These are phyloP conservation scores for Nicotiana undulata DNA, from an alignment of 257 asterid genomes.

Conservation along the genomic window DNA sequence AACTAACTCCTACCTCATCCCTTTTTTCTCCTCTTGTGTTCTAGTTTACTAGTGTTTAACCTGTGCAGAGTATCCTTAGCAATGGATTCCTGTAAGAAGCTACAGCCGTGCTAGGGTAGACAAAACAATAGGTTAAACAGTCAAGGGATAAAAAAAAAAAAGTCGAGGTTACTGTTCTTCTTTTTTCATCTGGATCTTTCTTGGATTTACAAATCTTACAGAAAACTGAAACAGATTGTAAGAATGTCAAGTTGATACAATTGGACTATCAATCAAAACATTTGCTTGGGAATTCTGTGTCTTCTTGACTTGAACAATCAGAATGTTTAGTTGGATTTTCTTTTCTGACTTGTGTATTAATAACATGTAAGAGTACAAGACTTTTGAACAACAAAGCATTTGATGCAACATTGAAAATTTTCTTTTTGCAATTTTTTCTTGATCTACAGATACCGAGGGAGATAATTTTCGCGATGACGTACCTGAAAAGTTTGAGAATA, in stretches of 20 bases:
- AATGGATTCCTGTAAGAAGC: not conserved
- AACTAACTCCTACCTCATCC: not conserved
- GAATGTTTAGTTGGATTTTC: not conserved
- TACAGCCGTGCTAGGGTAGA: not conserved
- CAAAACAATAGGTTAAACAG: not conserved
- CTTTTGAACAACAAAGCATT: not conserved
- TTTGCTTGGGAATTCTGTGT: not conserved
- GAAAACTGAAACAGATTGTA: not conserved
- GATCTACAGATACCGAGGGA: conserved; percentile 49
- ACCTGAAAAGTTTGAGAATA: conserved; percentile 49
- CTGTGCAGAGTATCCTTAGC: not conserved
- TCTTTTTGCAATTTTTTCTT: not conserved
- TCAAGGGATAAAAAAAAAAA: not conserved
- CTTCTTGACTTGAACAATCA: not conserved
- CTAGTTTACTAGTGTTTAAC: not conserved
- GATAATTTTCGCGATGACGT: conserved; percentile 45
- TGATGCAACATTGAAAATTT: not conserved
- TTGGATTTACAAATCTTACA: not conserved
- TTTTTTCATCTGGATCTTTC: not conserved
- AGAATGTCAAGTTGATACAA: not conserved
- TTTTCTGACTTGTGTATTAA: not conserved
- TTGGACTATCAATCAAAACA: not conserved
- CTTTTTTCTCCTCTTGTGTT: not conserved
- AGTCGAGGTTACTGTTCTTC: not conserved
- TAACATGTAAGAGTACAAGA: not conserved